Base-by-base conservation (phyloP, 2,329 filamentous ascomycete species). In the Aspergillus pseudotamarii region DNA sequence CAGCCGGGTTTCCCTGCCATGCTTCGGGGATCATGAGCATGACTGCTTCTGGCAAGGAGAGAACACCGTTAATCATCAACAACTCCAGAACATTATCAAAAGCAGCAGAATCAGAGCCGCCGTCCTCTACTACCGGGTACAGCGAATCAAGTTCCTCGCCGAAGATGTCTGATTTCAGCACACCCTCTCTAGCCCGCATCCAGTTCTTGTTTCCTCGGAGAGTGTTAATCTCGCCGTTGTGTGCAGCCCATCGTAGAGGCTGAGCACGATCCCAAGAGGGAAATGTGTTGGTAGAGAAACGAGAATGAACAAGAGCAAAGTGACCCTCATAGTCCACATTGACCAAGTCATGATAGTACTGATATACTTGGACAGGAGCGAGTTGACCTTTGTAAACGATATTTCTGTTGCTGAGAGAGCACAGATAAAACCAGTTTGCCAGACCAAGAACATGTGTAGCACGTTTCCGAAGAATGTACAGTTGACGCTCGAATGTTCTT, bases 21-120 rank as follows among this genome's bases (percentile, higher is more conserved):
- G 94, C 94, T 81, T 98, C 94, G 26, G 94, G 94, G 57, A 98
- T 92, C 94, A 98, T 97, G 72, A 98, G 86, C 94, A 98, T 98
- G 71, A 98, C 92, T 57, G 94, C 94, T 80, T 98, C 94, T 19
- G 94, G 94, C 3, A 98, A 85, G 55, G 94, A 98, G 58, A 98
- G 86, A 46, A 98, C 94, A 66, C 94, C 94, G 78, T 98, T 98
- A 80, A 98, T 96, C 73, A 91, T 93, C 68, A 98, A 84, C 46
- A 98, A 83, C 81, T 98, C 94, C 19, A 98, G 85, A 26, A 98
- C 94, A 75, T 98, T 98, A 81, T 98, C 94, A 73, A 98, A 98
- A 53, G 94, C 94, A 68, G 94, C 94, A 41, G 94, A 98, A 79
- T 98, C 94, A 59, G 94, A 98, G 66, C 94, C 94, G 71, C 94